Evolutionary conservation across 257 asterid species (phyloP).

Genomic region (Fraxinus anomala): DNA sequence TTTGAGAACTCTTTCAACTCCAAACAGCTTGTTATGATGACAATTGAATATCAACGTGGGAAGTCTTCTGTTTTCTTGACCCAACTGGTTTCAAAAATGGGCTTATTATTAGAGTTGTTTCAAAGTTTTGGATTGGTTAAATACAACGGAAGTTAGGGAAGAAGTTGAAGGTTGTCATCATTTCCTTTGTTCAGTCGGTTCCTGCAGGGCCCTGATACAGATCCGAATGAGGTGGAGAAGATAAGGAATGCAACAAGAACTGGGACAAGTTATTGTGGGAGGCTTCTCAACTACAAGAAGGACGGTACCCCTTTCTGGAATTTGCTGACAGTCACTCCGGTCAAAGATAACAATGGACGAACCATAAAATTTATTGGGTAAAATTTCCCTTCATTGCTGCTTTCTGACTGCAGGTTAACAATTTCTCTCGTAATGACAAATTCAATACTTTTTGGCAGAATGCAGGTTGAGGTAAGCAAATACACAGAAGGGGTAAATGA

Average conservation of each 20-base stretch:
- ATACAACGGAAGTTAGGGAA: slow-evolving; percentile 23
- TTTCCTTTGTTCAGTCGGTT: slow-evolving; percentile 80
- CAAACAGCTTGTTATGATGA: background rate
- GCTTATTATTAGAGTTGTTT: background rate
- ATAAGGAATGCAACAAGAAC: slow-evolving; percentile 64
- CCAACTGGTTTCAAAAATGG: background rate
- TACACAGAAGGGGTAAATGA: slow-evolving; percentile 90
- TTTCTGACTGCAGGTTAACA: background rate
- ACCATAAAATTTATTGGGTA: slow-evolving; percentile 94
- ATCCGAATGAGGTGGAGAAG: slow-evolving; percentile 77
- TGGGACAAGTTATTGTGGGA: slow-evolving; percentile 89
- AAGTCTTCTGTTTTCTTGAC: background rate
- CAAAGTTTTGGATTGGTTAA: background rate
- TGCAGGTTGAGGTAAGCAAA: slow-evolving; percentile 99
- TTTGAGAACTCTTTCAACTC: slow-evolving; percentile 8
- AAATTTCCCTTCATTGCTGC: slow-evolving; percentile 8
- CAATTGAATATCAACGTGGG: background rate
- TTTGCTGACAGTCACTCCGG: slow-evolving; percentile 87
- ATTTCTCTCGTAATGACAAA: slow-evolving; percentile 17
- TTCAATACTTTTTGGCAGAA: slow-evolving; percentile 49
- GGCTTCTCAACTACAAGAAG: slow-evolving; percentile 94
- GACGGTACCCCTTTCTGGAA: slow-evolving; percentile 98
- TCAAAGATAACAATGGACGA: slow-evolving; percentile 79
- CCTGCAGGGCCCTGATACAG: slow-evolving; percentile 93
- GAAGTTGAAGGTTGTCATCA: slow-evolving; percentile 29